Conservation (phyloP, 768 basidiomycete species). For the Mycena alexandri region DNA sequence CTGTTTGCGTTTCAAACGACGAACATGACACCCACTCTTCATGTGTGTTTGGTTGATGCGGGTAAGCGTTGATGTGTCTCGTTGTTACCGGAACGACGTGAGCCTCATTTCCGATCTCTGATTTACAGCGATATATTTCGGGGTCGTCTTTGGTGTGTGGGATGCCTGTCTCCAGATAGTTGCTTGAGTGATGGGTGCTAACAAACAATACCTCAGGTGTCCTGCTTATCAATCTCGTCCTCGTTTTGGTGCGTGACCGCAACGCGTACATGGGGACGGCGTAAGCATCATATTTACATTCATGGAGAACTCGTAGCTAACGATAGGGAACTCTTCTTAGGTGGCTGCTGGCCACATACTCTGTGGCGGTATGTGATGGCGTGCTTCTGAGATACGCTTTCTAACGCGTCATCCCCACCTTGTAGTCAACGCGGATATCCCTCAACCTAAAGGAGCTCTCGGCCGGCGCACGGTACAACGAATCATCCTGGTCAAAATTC, state of each 20-base stretch:
- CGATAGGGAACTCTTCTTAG: constrained; percentile 9
- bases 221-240: constrained; percentile 16
- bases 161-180: constrained; percentile 2
- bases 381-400: constrained; percentile 13
- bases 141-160: constrained; percentile 14
- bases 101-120: constrained; percentile 14
- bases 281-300: constrained; percentile 16
- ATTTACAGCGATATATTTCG: constrained; percentile 20
- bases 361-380: constrained; percentile 17
- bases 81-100: constrained; percentile 6
- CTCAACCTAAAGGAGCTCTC: constrained; percentile 19
- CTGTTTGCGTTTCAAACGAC: constrained; percentile 17
- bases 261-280: constrained; percentile 19
- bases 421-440: constrained; percentile 25
- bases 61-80: constrained; percentile 14
- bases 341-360: constrained; percentile 21
- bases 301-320: constrained; percentile 18
- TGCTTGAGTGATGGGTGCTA: constrained; percentile 13
- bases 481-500: constrained; percentile 20
- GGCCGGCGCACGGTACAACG: constrained; percentile 16
- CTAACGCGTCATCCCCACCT: constrained; percentile 9
- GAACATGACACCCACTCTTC: constrained; percentile 11
- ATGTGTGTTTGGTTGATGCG: constrained; percentile 22
- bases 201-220: constrained; percentile 18
- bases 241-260: constrained; percentile 14